phyloP scores from a whole-genome alignment of 192 early-diverging fungal genomes.

The Backusella westeae region DNA sequence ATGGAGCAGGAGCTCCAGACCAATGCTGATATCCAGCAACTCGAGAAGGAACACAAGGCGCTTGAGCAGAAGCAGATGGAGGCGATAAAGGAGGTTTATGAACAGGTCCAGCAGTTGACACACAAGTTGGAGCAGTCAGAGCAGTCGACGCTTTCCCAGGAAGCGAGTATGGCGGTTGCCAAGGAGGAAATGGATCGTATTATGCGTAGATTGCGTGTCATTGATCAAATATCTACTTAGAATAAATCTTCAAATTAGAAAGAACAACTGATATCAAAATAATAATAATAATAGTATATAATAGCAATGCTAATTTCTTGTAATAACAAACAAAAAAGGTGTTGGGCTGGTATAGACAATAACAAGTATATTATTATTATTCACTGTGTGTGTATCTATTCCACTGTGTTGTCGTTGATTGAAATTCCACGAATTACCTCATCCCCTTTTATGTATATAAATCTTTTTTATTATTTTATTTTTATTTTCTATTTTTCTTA shows the following conservation, averaged over 20 bases:
- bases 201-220: conserved; percentile 21
- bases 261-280: too few species aligned
- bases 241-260: not conserved
- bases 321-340: too few species aligned
- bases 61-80: conserved; percentile 16
- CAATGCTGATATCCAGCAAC: not conserved
- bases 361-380: too few species aligned
- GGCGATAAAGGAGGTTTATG: conserved; percentile 12
- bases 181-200: conserved; percentile 29
- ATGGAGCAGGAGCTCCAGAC: conserved; percentile 6
- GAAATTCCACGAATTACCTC: not conserved
- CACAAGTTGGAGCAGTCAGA: conserved; percentile 5
- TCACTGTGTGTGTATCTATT: too few species aligned
- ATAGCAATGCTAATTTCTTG: too few species aligned
- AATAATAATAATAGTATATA: too few species aligned
- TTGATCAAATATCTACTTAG: conserved; percentile 10
- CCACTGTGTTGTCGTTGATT: not conserved
- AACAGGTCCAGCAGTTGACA: conserved; percentile 6
- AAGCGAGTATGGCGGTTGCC: conserved; percentile 9
- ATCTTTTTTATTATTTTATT: not conserved
- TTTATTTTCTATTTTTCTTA: not conserved
- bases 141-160: conserved; percentile 1
- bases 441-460: not conserved
- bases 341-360: too few species aligned
- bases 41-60: conserved; percentile 1